Conservation (phyloP, 1,284 basidiomycete genomes). For the Lentinula novae-zelandiae region DNA sequence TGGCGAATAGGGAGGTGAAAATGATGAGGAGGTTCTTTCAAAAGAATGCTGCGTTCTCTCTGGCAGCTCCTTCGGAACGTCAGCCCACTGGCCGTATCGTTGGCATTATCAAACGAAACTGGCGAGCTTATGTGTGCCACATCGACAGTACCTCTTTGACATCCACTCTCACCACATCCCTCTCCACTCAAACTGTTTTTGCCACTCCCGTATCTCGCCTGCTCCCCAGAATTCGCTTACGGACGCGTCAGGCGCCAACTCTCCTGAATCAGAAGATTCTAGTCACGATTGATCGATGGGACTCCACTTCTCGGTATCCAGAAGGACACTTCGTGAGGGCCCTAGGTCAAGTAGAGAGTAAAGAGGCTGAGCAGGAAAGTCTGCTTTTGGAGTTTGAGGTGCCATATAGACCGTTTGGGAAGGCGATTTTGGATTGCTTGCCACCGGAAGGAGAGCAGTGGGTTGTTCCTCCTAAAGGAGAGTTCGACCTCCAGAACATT, state of each 20-base stretch:
- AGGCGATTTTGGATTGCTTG: slow-evolving; percentile 89
- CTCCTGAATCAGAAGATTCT: slow-evolving; percentile 95
- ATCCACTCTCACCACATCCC: slow-evolving; percentile 73
- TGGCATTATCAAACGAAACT: slow-evolving; percentile 92
- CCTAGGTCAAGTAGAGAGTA: slow-evolving; percentile 88
- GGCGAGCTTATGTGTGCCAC: slow-evolving; percentile 96
- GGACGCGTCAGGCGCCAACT: slow-evolving; percentile 89
- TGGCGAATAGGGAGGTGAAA: slow-evolving; percentile 38
- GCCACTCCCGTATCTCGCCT: slow-evolving; percentile 91
- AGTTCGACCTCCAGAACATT: slow-evolving; percentile 37
- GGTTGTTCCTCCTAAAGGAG: slow-evolving; percentile 84
- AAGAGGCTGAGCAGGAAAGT: slow-evolving; percentile 96
- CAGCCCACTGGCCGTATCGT: slow-evolving; percentile 93
- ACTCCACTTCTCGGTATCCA: slow-evolving; percentile 83
- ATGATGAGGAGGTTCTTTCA: slow-evolving; percentile 49
- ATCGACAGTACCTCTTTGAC: slow-evolving; percentile 88
- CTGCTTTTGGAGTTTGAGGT: slow-evolving; percentile 95
- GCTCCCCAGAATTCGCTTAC: slow-evolving; percentile 90
- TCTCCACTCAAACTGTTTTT: slow-evolving; percentile 91
- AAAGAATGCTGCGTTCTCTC: slow-evolving; percentile 49
- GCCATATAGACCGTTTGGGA: slow-evolving; percentile 94
- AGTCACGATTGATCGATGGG: slow-evolving; percentile 94
- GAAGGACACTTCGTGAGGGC: slow-evolving; percentile 97
- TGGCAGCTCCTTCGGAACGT: slow-evolving; percentile 44
- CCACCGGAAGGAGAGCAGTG: slow-evolving; percentile 89